These are phyloP conservation scores for Cylindrotheca fusiformis DNA, from an alignment of 108 stramenopile genomes.

Conservation along the genomic window DNA sequence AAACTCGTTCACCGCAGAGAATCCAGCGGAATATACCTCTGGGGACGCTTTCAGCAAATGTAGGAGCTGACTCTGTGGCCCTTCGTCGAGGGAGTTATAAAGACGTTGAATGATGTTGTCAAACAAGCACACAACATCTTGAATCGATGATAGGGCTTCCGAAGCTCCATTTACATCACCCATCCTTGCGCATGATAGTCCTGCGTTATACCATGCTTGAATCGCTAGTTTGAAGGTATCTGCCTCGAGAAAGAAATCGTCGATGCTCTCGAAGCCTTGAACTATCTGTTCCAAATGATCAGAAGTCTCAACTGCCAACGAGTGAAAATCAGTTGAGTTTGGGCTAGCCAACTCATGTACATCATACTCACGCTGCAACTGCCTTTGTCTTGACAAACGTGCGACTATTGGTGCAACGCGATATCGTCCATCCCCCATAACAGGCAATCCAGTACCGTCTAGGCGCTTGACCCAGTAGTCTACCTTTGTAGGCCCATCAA, in stretches of 20 bases:
- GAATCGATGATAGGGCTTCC: conserved; percentile 6
- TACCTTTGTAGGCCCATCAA: conserved; percentile 47
- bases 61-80: neutral
- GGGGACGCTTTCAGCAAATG: conserved; percentile 19
- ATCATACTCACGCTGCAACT: neutral
- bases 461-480: conserved; percentile 46
- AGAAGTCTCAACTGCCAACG: neutral
- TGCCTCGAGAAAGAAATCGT: conserved; percentile 1
- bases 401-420: conserved; percentile 10
- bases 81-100: neutral
- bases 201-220: conserved; percentile 9
- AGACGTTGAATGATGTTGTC: conserved; percentile 15
- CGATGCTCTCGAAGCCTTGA: neutral
- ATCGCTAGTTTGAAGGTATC: conserved; percentile 13
- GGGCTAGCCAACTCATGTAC: neutral
- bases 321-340: neutral
- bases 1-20: conserved; percentile 10
- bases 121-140: conserved; percentile 10
- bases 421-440: conserved; percentile 4
- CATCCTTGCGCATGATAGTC: neutral
- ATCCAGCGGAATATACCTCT: conserved; percentile 9
- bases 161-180: neutral
- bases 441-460: neutral
- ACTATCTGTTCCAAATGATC: neutral
- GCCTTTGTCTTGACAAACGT: conserved; percentile 12